Evolutionary conservation across 768 basidiomycete species (phyloP).

Genomic region (Gloeopeniophorella convolvens): DNA sequence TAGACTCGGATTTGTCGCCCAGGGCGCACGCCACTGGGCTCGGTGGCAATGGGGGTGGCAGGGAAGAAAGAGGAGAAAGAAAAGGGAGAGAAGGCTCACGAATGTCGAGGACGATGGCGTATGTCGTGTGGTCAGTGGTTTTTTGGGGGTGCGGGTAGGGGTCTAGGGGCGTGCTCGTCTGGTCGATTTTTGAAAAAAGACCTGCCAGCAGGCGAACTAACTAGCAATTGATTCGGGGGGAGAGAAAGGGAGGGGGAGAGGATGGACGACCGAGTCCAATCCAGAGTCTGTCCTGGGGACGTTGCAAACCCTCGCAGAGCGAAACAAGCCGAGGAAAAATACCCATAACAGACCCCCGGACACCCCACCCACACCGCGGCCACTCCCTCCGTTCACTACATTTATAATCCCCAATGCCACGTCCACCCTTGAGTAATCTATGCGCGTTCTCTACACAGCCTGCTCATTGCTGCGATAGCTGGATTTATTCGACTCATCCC

Average conservation of each 20-base stretch:
- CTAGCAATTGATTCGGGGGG: constrained; percentile 21
- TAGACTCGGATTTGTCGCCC: no score
- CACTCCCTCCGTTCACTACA: no score
- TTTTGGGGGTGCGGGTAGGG: constrained; percentile 14
- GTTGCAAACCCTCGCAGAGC: constrained; percentile 8
- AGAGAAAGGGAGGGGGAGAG: constrained; percentile 4
- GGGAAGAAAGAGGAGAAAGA: background rate
- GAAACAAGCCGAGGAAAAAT: constrained; percentile 1
- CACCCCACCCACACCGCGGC: background rate
- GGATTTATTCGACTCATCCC: no score
- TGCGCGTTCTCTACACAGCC: no score
- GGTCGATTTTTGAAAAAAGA: constrained; percentile 24
- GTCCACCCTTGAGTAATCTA: no score
- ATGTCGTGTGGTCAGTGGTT: constrained; percentile 13
- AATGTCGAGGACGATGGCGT: constrained; percentile 19
- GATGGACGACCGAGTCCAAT: constrained; percentile 21
- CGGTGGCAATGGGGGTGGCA: background rate
- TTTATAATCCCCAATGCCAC: no score
- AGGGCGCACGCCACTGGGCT: background rate
- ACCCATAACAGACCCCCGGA: background rate
- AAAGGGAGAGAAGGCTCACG: constrained; percentile 10
- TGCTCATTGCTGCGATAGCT: no score
- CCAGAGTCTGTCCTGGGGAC: constrained; percentile 21
- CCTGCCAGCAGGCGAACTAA: constrained; percentile 25
- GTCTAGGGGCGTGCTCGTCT: constrained; percentile 15